A percentile compares a stretch with the other conserved stretches of the same genome.
Conservation (phyloP, 208 protist species). For the Leishmania gerbilli region DNA sequence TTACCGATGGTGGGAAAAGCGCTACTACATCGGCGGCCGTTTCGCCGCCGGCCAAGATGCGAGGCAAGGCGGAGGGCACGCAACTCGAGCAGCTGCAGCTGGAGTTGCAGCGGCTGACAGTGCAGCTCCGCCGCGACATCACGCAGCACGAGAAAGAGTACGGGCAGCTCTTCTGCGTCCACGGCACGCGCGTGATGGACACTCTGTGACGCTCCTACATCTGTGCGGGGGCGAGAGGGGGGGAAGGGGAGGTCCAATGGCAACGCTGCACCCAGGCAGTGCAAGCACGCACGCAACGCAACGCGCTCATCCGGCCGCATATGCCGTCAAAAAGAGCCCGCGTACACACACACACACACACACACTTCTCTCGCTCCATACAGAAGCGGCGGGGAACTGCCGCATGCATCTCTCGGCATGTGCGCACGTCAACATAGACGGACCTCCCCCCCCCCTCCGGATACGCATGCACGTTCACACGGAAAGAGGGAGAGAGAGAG, state of each 20-base stretch:
- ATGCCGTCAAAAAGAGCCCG: background rate
- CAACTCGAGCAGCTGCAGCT: conserved; percentile 30
- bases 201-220: conserved; percentile 11
- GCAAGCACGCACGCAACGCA: background rate
- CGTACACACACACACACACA: too few species aligned
- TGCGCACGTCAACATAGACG: background rate
- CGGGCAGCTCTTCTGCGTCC: conserved; percentile 46
- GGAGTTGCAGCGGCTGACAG: conserved; percentile 52
- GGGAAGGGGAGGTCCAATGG: background rate
- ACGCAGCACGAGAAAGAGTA: conserved; percentile 52
- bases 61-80: background rate
- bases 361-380: background rate
- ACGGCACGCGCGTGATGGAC: conserved; percentile 54
- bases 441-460: background rate
- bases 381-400: background rate
- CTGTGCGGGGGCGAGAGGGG: background rate
- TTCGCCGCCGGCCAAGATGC: background rate
- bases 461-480: background rate
- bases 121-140: conserved; percentile 53
- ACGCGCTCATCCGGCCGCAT: background rate
- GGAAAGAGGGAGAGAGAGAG: background rate
- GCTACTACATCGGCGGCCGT: background rate
- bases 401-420: background rate
- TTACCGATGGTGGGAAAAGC: background rate
- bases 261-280: background rate